Base-by-base conservation (phyloP, 768 basidiomycete genomes). In the Suillus decipiens region DNA sequence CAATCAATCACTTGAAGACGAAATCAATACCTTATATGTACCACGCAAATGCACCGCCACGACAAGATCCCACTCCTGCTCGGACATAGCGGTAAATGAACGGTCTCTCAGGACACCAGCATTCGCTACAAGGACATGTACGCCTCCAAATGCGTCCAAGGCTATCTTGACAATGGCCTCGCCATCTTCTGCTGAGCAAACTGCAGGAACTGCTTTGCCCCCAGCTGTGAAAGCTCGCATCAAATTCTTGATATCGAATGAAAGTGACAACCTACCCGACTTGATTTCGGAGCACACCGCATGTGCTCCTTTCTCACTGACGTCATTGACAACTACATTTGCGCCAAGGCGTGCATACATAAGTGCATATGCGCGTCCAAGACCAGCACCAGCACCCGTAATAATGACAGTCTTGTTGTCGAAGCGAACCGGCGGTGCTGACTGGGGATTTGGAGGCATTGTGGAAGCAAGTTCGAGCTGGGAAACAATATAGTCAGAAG, bases 281-380 rank as follows among this genome's bases (percentile, higher is more conserved):
- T 84, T 82, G 63, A 99, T 86, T 72, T 98, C 95, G n/a, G 89
- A 84, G 19, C 93, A 94, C 2, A 99, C 95, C 9, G 83, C 78
- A 24, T 86, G 85, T 8, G 95, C 95, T 2, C 85, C 89, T 68
- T 95, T 92, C 71, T 89, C 90, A 73, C 83, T 94, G 54, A 98
- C 89, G 70, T 99, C 97, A 73, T 99, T 99, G 48, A 99, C 87
- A 51, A 99, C 92, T 37, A 99, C 92, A 69, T 97, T 97, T 11
- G 95, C 96, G n/a, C 97, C 96, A 10, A 96, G 86, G 60, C 85
- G 87, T 31, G 84, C 92, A 71, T 90, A 99, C 92, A 98, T 92
- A 48, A 90, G 82, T 0, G 97, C 92, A 72, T 99, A 97, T 2
- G 86, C 85, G 34, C 97, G 88, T 19, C 97, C 97, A 36, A 99